Evolutionary conservation across 306 rosid genomes (phyloP), one percentile per base, ranked within the genome.

Genomic region (Alnus rubra): DNA sequence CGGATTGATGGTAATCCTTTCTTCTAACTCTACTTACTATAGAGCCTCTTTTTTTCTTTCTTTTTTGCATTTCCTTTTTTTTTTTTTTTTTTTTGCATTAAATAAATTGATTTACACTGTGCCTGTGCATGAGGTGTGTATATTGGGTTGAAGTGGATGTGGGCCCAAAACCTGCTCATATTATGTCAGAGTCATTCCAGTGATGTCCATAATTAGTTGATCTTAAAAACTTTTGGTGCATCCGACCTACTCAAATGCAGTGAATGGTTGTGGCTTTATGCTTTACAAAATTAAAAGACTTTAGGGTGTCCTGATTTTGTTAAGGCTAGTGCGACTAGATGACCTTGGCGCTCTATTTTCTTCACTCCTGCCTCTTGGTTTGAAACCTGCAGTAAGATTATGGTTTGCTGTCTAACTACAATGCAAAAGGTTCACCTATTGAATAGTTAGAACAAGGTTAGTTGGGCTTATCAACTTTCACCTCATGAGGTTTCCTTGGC

Each of bases 1-100:
- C 90, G 98, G 83, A 92, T 94, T 74, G 97, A 92, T 76, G 97
- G 97, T 94, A 89, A 83, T 19, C 47, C 78, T 69, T 86, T 79
- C 74, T 37, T 73, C 60, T 15, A 59, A 8, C 74, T 74, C 16
- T 7, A 77, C 58, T 79, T 51, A 18, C 35, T 84, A 75, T 73
- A 73, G 52, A 73, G 23, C 31, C n/a, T 39, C 44, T 39, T 39
- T 2, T 39, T 39, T 2, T 39, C 3, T 2, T 2, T 4, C 42
- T 5, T 37, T 69, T 71, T 76, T 78, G n/a, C n/a, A n/a, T n/a
- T n/a, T n/a, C n/a, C n/a, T n/a, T n/a, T n/a, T n/a, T n/a, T n/a
- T n/a, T n/a, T n/a, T 35, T n/a, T n/a, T n/a, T n/a, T n/a, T n/a
- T 28, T 69, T n/a, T 80, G 60, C 60, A 76, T 30, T 56, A 63